Percentiles rank a stretch among this genome's conserved stretches.
Evolutionary conservation across 192 early-diverging fungal species (phyloP).

Genomic region (Entrophospora sp.): DNA sequence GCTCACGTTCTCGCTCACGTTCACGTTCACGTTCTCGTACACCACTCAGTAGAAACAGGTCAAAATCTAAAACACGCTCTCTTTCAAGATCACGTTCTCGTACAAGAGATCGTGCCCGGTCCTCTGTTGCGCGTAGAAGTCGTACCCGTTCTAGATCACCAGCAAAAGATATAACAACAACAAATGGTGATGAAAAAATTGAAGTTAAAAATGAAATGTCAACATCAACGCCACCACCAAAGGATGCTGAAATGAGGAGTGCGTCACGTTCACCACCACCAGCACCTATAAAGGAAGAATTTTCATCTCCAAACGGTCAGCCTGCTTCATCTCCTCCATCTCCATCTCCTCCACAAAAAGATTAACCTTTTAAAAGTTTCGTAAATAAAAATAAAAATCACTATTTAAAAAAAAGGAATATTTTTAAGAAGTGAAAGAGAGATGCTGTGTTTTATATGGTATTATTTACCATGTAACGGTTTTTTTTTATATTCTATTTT

Average conservation of each 20-base stretch:
- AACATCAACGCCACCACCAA: no score
- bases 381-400: no score
- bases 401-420: no score
- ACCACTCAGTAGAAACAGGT: background rate
- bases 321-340: background rate
- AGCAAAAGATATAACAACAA: no score
- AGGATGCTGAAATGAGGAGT: background rate
- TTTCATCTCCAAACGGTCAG: background rate
- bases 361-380: no score
- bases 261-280: background rate
- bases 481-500: no score
- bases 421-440: no score
- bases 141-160: background rate
- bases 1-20: conserved; percentile 26
- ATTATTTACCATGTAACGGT: no score
- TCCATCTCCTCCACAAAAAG: background rate
- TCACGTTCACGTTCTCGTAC: conserved; percentile 13
- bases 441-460: no score
- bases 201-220: background rate
- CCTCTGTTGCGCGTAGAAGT: background rate
- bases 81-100: background rate
- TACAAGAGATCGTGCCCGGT: background rate
- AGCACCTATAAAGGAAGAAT: background rate
- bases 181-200: no score
- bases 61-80: background rate